phyloP scores from a whole-genome alignment of 2,329 filamentous ascomycete species.

The Acrocalymma vagum region DNA sequence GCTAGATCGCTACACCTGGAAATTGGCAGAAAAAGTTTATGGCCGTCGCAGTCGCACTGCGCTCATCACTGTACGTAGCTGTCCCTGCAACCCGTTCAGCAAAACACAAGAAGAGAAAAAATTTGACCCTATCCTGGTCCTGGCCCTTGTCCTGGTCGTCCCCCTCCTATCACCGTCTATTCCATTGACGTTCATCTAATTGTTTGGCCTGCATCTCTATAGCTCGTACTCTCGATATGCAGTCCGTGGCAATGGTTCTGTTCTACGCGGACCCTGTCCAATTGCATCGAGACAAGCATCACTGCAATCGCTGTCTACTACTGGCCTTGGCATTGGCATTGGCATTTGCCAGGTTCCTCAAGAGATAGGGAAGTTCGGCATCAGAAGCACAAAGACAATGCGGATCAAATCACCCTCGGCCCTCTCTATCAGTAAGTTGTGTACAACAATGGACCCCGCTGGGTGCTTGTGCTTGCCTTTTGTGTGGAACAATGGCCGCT shows the following conservation, averaged over 20 bases:
- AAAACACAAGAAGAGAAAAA: too few relatives aligned
- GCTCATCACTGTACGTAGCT: slow-evolving; percentile 72
- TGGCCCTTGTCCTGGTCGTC: slow-evolving; percentile 1
- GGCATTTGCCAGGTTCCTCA: slow-evolving; percentile 64
- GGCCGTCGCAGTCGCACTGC: slow-evolving; percentile 70
- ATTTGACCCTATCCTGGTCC: not conserved
- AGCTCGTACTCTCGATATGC: slow-evolving; percentile 75
- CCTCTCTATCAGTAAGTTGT: slow-evolving; percentile 37
- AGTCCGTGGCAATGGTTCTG: slow-evolving; percentile 98
- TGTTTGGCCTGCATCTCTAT: slow-evolving; percentile 28
- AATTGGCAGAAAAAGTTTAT: slow-evolving; percentile 77
- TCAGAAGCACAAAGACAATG: slow-evolving; percentile 41
- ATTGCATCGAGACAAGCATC: slow-evolving; percentile 89
- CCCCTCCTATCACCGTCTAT: slow-evolving; percentile 5
- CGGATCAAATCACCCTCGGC: slow-evolving; percentile 39
- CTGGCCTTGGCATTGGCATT: slow-evolving; percentile 92
- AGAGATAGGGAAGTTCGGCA: slow-evolving; percentile 23
- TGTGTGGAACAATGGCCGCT: slow-evolving; percentile 24
- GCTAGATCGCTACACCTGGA: slow-evolving; percentile 89
- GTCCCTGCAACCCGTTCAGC: too few relatives aligned
- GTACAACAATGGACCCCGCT: slow-evolving; percentile 4
- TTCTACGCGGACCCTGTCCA: slow-evolving; percentile 91
- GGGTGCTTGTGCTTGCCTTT: slow-evolving; percentile 10
- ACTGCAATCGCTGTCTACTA: slow-evolving; percentile 80
- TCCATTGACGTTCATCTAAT: slow-evolving; percentile 24